Base-by-base conservation (phyloP, 306 rosid species). In the Quillaja saponaria region DNA sequence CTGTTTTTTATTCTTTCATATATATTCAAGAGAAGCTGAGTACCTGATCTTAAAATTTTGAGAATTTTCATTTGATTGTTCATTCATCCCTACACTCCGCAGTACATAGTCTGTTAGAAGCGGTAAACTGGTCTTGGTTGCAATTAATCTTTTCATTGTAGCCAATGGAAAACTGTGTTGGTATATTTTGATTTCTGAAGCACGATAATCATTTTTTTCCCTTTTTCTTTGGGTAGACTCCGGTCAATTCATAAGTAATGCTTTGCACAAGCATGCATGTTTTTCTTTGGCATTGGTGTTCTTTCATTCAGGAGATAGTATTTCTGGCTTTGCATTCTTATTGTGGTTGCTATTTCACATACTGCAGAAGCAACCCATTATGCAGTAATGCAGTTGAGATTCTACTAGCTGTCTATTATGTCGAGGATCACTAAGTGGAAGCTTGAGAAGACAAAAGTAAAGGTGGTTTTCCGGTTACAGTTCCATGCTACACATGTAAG, bases 401-500 rank as follows among this genome's bases (percentile, higher is more conserved):
- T 54, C 68, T 67, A 76, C 54, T 73, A 51, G 68, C 59, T 76
- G 54, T 71, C 72, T 47, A 59, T 72, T 79, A 94, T 94, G 99
- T 94, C 99, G 37, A 85, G 99, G 77, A 67, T 87, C 64, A 65
- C 95, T 17, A 87, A 67, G 83, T 94, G 99, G 97, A 89, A 87
- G 88, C 75, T 78, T 65, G 99, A 94, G 90, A 87, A 94, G 83
- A 87, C 99, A 21, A 94, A 90, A 87, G 97, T 94, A 11, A 94
- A 94, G 77, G 99, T 94, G 73, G 99, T 94, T 76, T 94, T 94
- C 78, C 82, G 97, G 72, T 87, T 94, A 58, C 99, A 94, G 59
- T 94, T 94, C 67, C 85, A 89, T 66, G 97, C 99, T 49, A 89
- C 99, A 20, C 97, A 94, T 83, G 99, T 94, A 85, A 87, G 97